Evolutionary conservation across 495 filamentous ascomycete species (phyloP), one percentile per base, ranked within the genome.

Genomic region (Darksidea phi): DNA sequence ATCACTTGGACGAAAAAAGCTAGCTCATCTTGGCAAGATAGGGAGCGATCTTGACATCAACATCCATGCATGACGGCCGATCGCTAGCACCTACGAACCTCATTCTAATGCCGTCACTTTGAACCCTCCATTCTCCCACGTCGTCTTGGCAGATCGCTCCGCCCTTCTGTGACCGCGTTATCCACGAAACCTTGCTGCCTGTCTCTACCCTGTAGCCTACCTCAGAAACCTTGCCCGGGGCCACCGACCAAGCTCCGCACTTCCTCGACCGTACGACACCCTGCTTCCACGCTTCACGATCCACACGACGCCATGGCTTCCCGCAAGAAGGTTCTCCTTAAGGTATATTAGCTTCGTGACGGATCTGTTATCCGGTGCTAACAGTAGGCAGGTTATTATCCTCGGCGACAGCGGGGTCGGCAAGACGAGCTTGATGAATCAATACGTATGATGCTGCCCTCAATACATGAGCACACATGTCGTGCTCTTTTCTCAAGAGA

Each of bases 391-490:
- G 93, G 91, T 98, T 63, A 97, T 98, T 67, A 97, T 99, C 73
- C 84, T 99, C 59, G 94, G 94, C 65, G 94, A 97, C 73, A 96
- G 91, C 75, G 94, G 94, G 72, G 94, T 99, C 46, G 94, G 94
- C 64, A 99, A 99, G 81, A 99, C 95, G 52, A 96, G 90, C 76
- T 85, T 99, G 82, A 97, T 99, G 94, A 99, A 97, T 78, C 94
- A 99, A 97, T 99, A 97, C 87, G 94, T 97, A 84, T 70, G 89
- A 23, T n/a, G 17, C 17, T 24, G 37, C 63, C 48, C 48, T 43
- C 1, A 24, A n/a, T 62, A 1, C 24, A 6, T 15, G 28, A 10
- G 28, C 28, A 4, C 10, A 32, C 10, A n/a, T n/a, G n/a, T n/a
- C n/a, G 28, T 10, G 28, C 28, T 32, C 3, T 32, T 10, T 32